Percentiles rank a stretch among this genome's conserved stretches.
These are phyloP conservation scores for Trichosporon coremiiforme DNA, from an alignment of 1,284 basidiomycete species.

Conservation along the genomic window DNA sequence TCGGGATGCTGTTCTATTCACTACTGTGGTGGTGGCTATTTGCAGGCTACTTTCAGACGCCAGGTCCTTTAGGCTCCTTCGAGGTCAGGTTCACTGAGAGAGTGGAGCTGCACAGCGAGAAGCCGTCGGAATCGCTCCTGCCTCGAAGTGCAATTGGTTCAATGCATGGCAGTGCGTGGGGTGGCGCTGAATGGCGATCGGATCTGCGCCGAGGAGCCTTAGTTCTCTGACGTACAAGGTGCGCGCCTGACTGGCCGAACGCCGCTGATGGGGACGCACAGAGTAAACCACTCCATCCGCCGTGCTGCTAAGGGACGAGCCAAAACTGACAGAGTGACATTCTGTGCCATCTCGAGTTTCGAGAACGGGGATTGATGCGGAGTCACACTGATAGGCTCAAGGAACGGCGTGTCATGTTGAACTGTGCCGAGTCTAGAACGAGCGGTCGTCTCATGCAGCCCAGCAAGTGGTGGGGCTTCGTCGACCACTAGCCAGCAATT, in stretches of 20 bases:
- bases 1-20: background rate
- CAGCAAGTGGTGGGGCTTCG: background rate
- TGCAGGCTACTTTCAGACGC: background rate
- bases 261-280: background rate
- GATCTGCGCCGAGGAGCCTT: background rate
- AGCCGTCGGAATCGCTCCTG: background rate
- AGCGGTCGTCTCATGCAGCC: background rate
- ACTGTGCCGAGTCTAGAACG: background rate
- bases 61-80: background rate
- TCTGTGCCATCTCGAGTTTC: conserved; percentile 9
- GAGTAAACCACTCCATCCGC: background rate
- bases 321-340: background rate
- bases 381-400: conserved; percentile 2
- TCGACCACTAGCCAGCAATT: background rate
- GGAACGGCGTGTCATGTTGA: background rate
- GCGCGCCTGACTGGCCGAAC: background rate
- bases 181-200: conserved; percentile 7
- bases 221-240: background rate
- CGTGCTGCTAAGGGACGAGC: background rate
- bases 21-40: background rate
- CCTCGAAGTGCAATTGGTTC: background rate
- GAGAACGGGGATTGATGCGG: background rate
- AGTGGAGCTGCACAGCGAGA: background rate
- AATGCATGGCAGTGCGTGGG: background rate
- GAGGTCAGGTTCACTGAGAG: background rate